Percentiles rank a stretch among this genome's conserved stretches.
phyloP scores from a whole-genome alignment of 176 grass and related monocot genomes.

The Paspalum notatum region DNA sequence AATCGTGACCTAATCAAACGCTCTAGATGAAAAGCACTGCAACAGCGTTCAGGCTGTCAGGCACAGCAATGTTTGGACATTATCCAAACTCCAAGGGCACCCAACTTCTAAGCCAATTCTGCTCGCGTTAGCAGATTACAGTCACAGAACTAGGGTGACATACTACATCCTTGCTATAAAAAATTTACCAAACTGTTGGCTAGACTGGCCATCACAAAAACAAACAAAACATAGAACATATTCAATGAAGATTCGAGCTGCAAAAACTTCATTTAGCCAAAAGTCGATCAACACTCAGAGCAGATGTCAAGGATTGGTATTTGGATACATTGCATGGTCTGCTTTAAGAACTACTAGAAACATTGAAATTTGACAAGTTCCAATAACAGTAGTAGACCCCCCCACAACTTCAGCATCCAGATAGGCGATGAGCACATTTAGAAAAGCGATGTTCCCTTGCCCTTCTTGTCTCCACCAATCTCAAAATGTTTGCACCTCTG shows the following conservation, averaged over 20 bases:
- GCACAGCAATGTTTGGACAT: too few relatives aligned
- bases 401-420: constrained; percentile 28
- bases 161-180: background rate
- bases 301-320: constrained; percentile 9
- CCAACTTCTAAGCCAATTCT: too few relatives aligned
- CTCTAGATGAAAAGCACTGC: too few relatives aligned
- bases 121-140: too few relatives aligned
- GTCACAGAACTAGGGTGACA: too few relatives aligned
- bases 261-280: too few relatives aligned
- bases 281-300: constrained; percentile 28
- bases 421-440: constrained; percentile 45
- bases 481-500: constrained; percentile 98
- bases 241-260: too few relatives aligned
- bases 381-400: constrained; percentile 3
- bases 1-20: too few relatives aligned
- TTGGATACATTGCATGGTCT: constrained; percentile 34
- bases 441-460: constrained; percentile 94
- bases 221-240: too few relatives aligned
- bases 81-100: too few relatives aligned
- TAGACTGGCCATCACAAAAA: too few relatives aligned
- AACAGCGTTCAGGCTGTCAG: too few relatives aligned
- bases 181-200: background rate
- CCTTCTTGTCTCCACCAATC: constrained; percentile 95
- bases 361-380: constrained; percentile 1
- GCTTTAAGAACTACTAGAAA: constrained; percentile 36